Evolutionary conservation across 768 basidiomycete species (phyloP), one percentile per base, ranked within the genome.

Genomic region (Kwoniella dendrophila): DNA sequence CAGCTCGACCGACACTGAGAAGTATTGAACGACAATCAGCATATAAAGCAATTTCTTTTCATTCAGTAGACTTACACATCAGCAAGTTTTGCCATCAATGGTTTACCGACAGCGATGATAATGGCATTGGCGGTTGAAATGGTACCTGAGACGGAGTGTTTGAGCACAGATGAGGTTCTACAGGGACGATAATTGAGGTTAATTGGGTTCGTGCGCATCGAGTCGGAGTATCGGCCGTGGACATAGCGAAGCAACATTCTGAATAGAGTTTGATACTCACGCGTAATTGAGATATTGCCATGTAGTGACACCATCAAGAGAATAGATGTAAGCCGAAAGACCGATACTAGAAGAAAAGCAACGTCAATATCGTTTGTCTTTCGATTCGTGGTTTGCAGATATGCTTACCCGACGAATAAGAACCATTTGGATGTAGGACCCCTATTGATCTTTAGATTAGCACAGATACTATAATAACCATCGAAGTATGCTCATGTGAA

Each of bases 301-400:
- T 1, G 88, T 90, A 6, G 88, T 90, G 18, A 84, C 83, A 22
- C 84, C 82, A 62, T 90, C 89, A 30, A 90, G 82, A 0, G 88
- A 88, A 76, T 90, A 90, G 59, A 89, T 86, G 74, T 89, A 90
- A 0, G 88, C 84, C 0, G 87, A 86, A 0, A 88, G 83, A 14
- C 82, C 88, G 59, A 90, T 76, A 54, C 86, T 81, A 54, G 36
- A 43, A 20, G 41, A 43, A 43, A 20, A 43, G n/a, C 12, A 38
- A 20, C n/a, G 29, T 27, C 22, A 48, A 22, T 40, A 27, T 16
- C 10, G 29, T 11, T 11, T 8, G 20, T 1, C 26, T 3, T 27
- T n/a, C 24, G 41, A 47, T 30, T 3, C 20, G n/a, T 2, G 44
- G 47, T n/a, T 16, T 22, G 44, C 11, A 44, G 4, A 36, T 34